phyloP scores from a whole-genome alignment of 1,284 basidiomycete species.

The Inonotus hispidus region DNA sequence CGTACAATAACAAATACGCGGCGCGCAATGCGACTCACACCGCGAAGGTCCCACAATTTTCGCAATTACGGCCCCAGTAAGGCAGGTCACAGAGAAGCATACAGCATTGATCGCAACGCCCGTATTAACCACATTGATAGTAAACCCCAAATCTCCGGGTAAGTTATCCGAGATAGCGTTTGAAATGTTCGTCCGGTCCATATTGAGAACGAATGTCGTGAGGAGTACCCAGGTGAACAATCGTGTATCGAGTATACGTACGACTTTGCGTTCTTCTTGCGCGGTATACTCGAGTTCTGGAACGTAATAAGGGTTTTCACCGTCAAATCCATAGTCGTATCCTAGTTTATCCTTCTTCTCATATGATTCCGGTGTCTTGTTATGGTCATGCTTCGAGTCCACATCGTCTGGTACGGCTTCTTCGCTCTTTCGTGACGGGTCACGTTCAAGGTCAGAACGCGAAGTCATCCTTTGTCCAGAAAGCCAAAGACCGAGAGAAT shows the following conservation, averaged over 20 bases:
- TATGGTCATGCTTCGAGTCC: background rate
- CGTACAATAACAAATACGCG: background rate
- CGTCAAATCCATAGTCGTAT: background rate
- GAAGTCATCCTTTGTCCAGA: background rate
- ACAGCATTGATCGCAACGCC: constrained; percentile 33
- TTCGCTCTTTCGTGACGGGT: background rate
- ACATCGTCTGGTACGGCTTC: background rate
- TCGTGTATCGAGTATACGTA: constrained; percentile 31
- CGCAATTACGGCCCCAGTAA: constrained; percentile 33
- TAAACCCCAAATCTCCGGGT: constrained; percentile 34
- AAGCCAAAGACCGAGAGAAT: background rate
- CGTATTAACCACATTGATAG: constrained; percentile 34
- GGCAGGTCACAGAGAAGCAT: constrained; percentile 30
- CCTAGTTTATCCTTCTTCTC: background rate
- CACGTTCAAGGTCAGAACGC: background rate
- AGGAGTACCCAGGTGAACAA: constrained; percentile 34
- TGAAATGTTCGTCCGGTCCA: constrained; percentile 36
- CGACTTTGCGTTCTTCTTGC: constrained; percentile 32
- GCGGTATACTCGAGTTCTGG: constrained; percentile 30
- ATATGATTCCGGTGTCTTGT: background rate
- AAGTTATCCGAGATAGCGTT: constrained; percentile 36
- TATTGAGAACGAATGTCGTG: constrained; percentile 38
- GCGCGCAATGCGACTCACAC: constrained; percentile 25
- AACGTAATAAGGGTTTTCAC: constrained; percentile 24
- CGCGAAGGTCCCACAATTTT: constrained; percentile 34